Conservation (phyloP, 78 protist species). For the Dictyostelium citrinum region DNA sequence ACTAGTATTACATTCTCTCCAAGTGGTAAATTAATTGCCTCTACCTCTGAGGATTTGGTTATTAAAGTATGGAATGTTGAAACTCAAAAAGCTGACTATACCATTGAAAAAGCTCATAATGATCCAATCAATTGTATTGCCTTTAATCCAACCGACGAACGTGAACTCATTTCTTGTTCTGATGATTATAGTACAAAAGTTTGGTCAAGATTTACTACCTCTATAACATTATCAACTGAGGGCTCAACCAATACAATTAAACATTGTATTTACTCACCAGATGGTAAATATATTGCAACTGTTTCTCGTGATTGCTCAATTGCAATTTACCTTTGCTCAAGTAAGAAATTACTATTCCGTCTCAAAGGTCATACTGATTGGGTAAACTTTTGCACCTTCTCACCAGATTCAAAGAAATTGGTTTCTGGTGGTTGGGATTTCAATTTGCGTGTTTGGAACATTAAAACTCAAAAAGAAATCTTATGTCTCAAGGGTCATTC, state of each 20-base stretch:
- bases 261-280: constrained; percentile 43
- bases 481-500: constrained; percentile 70
- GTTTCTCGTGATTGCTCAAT: constrained; percentile 65
- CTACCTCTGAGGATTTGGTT: constrained; percentile 63
- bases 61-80: constrained; percentile 48
- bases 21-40: constrained; percentile 22
- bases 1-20: constrained; percentile 2
- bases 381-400: constrained; percentile 63
- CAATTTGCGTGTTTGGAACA: constrained; percentile 71
- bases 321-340: constrained; percentile 17
- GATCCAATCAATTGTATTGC: constrained; percentile 47
- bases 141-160: not conserved
- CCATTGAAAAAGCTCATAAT: constrained; percentile 21
- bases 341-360: not conserved
- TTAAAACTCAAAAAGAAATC: constrained; percentile 24
- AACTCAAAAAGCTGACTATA: not conserved
- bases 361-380: constrained; percentile 80
- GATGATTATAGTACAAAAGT: constrained; percentile 42
- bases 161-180: constrained; percentile 1
- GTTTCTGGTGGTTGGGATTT: constrained; percentile 77
- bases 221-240: not conserved
- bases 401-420: constrained; percentile 60
- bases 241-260: constrained; percentile 27
- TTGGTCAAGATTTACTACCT: not conserved
- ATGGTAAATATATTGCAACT: constrained; percentile 67